These are phyloP conservation scores for Raffaelea ambrosiae DNA, from an alignment of 2,329 filamentous ascomycete species.

Conservation along the genomic window DNA sequence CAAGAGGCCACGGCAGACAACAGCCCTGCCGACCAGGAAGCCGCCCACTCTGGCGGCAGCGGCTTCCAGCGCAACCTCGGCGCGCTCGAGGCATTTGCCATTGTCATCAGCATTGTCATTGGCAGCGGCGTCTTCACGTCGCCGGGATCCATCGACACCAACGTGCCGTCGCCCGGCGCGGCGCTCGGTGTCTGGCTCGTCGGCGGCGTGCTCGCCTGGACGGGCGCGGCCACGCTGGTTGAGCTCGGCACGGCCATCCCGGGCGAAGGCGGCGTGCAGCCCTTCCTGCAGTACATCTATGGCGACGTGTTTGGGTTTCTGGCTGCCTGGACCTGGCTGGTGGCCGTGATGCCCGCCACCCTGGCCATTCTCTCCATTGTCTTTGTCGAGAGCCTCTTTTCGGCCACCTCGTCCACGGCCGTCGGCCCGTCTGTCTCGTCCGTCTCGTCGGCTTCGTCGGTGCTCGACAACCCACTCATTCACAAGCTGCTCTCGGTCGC, in stretches of 20 bases:
- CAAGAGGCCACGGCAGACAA: background rate
- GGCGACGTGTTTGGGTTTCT: slow-evolving; percentile 55
- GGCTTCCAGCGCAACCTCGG: slow-evolving; percentile 35
- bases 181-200: slow-evolving; percentile 52
- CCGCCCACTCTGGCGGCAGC: background rate
- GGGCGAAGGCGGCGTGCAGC: slow-evolving; percentile 55
- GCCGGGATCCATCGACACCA: slow-evolving; percentile 54
- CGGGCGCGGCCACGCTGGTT: slow-evolving; percentile 52
- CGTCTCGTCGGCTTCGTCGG: no score
- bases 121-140: slow-evolving; percentile 60
- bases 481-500: slow-evolving; percentile 45
- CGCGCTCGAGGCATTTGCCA: slow-evolving; percentile 43
- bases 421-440: slow-evolving; percentile 21
- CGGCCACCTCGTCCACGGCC: slow-evolving; percentile 38
- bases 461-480: slow-evolving; percentile 1
- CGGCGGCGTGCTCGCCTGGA: slow-evolving; percentile 56
- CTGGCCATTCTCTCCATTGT: slow-evolving; percentile 57
- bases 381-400: slow-evolving; percentile 52
- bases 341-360: slow-evolving; percentile 56
- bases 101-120: slow-evolving; percentile 55
- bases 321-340: slow-evolving; percentile 57
- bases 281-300: slow-evolving; percentile 52
- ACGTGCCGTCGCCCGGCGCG: slow-evolving; percentile 51
- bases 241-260: slow-evolving; percentile 57
- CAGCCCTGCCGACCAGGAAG: background rate